Conservation (phyloP, 2,329 filamentous ascomycete species). For the Paecilomyces sp. region DNA sequence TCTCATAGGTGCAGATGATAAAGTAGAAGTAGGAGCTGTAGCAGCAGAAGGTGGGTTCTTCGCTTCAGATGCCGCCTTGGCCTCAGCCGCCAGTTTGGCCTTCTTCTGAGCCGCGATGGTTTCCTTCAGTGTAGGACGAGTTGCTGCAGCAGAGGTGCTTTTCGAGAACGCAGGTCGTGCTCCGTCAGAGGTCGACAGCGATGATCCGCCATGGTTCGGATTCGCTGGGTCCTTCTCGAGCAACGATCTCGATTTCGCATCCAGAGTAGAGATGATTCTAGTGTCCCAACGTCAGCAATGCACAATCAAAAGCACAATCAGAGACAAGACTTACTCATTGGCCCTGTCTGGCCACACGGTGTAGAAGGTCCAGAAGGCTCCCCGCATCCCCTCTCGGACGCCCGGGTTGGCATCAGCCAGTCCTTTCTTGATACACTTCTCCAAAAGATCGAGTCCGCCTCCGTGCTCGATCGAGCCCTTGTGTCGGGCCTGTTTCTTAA, state of each 20-base stretch:
- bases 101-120: constrained; percentile 78
- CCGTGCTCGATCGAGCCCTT: constrained; percentile 77
- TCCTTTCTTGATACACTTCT: constrained; percentile 84
- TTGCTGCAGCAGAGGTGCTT: constrained; percentile 11
- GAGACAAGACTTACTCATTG: constrained; percentile 52
- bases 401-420: constrained; percentile 84
- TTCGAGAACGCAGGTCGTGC: constrained; percentile 12
- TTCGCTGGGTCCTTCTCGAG: constrained; percentile 80
- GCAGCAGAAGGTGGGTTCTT: constrained; percentile 30
- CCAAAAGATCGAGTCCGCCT: constrained; percentile 73
- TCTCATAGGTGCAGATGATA: constrained; percentile 56
- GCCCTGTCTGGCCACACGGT: constrained; percentile 70
- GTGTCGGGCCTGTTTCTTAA: constrained; percentile 68
- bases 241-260: constrained; percentile 68
- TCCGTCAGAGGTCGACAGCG: constrained; percentile 8
- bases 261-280: constrained; percentile 72
- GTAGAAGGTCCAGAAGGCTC: constrained; percentile 79
- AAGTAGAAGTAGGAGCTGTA: constrained; percentile 25
- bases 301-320: too few relatives aligned
- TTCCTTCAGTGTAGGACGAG: constrained; percentile 62
- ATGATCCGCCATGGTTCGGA: constrained; percentile 31
- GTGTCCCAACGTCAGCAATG: constrained; percentile 16
- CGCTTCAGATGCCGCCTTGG: constrained; percentile 9
- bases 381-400: constrained; percentile 78
- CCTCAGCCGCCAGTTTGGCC: constrained; percentile 33